phyloP scores from a whole-genome alignment of 2,329 filamentous ascomycete species.

The Claviceps arundinis region DNA sequence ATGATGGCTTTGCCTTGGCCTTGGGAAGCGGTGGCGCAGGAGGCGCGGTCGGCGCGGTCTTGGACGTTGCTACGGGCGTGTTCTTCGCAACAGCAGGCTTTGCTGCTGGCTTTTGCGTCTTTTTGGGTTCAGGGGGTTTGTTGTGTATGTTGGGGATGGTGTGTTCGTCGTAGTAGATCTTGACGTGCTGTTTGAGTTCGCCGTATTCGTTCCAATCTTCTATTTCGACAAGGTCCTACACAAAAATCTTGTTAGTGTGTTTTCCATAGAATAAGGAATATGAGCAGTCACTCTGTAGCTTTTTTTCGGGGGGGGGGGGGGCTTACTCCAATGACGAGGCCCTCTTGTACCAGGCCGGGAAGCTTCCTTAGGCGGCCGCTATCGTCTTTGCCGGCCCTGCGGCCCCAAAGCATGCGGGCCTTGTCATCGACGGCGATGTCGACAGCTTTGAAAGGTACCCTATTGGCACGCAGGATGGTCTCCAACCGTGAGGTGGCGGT shows the following conservation, averaged over 20 bases:
- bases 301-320: too few species aligned
- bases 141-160: constrained; percentile 43
- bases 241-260: background rate
- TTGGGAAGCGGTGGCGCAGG: constrained; percentile 7
- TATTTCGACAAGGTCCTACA: constrained; percentile 77
- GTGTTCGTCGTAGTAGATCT: constrained; percentile 49
- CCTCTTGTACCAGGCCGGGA: constrained; percentile 78
- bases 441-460: constrained; percentile 82
- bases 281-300: background rate
- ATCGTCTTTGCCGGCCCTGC: constrained; percentile 61
- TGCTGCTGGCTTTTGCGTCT: constrained; percentile 13
- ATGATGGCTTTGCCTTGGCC: constrained; percentile 8
- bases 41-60: constrained; percentile 11
- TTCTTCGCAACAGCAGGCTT: constrained; percentile 13
- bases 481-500: constrained; percentile 92
- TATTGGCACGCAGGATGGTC: constrained; percentile 90
- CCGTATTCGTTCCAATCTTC: constrained; percentile 99
- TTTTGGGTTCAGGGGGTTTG: constrained; percentile 30
- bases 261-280: background rate
- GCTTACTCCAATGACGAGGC: constrained; percentile 69
- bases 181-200: constrained; percentile 79
- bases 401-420: constrained; percentile 77
- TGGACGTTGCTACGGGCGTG: constrained; percentile 6
- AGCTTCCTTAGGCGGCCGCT: constrained; percentile 57
- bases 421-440: constrained; percentile 85